Evolutionary conservation across 768 basidiomycete species (phyloP).

Genomic region (Neoboletus brunneissimus): DNA sequence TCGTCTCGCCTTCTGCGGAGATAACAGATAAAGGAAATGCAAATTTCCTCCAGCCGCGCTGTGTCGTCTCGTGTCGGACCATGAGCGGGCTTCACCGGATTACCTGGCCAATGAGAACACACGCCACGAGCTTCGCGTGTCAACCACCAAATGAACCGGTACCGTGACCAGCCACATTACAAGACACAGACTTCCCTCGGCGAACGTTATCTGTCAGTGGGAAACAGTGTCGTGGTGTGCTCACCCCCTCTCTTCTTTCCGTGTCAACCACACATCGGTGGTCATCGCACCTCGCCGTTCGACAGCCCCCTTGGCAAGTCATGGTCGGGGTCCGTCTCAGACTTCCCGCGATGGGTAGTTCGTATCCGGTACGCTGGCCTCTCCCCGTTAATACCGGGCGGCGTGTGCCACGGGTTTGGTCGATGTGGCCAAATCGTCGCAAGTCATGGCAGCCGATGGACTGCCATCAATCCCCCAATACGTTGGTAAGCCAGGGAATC

Average conservation of each 20-base stretch:
- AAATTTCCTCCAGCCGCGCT: slow-evolving; percentile 4
- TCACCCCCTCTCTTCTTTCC: not conserved
- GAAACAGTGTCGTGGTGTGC: slow-evolving; percentile 3
- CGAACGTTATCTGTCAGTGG: not conserved
- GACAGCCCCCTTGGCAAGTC: not conserved
- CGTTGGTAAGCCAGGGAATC: not conserved
- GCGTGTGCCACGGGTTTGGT: not conserved
- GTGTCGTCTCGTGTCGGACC: slow-evolving; percentile 3
- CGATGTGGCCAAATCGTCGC: not conserved
- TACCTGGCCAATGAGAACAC: slow-evolving; percentile 10
- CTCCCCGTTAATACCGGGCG: not conserved
- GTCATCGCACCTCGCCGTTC: not conserved
- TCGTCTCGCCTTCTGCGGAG: slow-evolving; percentile 22
- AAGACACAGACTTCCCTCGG: not conserved
- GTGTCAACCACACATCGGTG: not conserved
- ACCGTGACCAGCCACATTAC: slow-evolving; percentile 2
- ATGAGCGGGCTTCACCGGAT: slow-evolving; percentile 5
- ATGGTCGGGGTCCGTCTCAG: not conserved
- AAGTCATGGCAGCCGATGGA: slow-evolving; percentile 1
- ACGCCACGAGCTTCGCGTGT: not conserved
- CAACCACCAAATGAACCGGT: slow-evolving; percentile 7
- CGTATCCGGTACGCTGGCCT: not conserved
- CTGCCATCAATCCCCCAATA: not conserved
- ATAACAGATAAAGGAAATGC: slow-evolving; percentile 20
- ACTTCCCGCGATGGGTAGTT: not conserved